Conservation (phyloP, 257 asterid genomes). For the Schizonepeta tenuifolia region DNA sequence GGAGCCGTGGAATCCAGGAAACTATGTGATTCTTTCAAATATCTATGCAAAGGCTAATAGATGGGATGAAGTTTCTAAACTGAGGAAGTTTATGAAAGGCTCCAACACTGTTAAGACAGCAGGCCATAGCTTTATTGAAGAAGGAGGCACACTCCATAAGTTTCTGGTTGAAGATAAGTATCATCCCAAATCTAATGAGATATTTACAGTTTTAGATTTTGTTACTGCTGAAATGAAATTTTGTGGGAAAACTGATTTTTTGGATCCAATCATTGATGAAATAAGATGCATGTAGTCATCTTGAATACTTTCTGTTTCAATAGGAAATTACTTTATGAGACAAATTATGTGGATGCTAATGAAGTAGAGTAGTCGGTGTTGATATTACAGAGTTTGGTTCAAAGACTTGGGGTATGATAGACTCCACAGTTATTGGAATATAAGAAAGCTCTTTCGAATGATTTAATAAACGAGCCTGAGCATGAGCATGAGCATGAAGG, state of each 20-base stretch:
- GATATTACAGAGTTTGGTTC: too few relatives aligned
- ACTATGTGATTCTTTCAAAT: slow-evolving; percentile 85
- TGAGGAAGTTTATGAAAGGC: slow-evolving; percentile 78
- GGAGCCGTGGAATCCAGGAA: slow-evolving; percentile 87
- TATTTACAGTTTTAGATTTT: slow-evolving; percentile 49
- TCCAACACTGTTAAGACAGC: slow-evolving; percentile 66
- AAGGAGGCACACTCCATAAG: slow-evolving; percentile 71
- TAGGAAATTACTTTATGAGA: neutral
- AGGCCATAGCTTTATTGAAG: slow-evolving; percentile 85
- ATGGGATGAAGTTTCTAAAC: slow-evolving; percentile 76
- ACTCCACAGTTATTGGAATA: too few relatives aligned
- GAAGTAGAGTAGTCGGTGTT: too few relatives aligned
- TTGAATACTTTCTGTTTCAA: neutral
- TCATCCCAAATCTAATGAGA: slow-evolving; percentile 55
- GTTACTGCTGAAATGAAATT: slow-evolving; percentile 53
- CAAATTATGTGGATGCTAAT: slow-evolving; percentile 5
- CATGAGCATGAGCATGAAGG: neutral
- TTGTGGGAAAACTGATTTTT: slow-evolving; percentile 20
- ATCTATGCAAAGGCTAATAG: slow-evolving; percentile 63
- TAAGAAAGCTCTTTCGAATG: neutral
- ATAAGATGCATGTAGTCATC: slow-evolving; percentile 28
- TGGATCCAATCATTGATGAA: slow-evolving; percentile 43
- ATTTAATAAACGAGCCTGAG: neutral
- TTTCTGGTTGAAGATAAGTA: slow-evolving; percentile 76
- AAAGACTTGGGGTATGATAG: neutral